Base-by-base conservation (phyloP, 2,329 filamentous ascomycete species). In the Arthrobotrys megalospora region DNA sequence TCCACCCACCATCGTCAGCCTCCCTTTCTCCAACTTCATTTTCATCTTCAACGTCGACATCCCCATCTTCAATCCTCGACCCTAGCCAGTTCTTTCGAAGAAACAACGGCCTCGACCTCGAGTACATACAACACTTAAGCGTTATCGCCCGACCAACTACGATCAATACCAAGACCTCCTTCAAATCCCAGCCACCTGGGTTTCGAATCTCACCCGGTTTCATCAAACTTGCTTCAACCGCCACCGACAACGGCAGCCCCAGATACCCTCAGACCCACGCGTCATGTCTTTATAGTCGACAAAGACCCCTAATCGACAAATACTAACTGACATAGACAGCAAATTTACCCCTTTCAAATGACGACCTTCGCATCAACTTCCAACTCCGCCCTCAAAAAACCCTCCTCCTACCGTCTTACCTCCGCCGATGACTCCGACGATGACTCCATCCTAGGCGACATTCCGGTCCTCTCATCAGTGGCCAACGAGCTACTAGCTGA, bases 251-350 rank as follows among this genome's bases (percentile, higher is more conserved):
- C 60, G 32, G 48, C 34, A 32, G 55, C 58, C 2, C 28, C 53
- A 32, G n/a, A 34, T 21, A 53, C 14, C 12, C 36, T 45, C 50
- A 28, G 52, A 68, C 53, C 32, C 36, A 78, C 75, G 75, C 67
- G 75, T 78, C 75, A 78, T 78, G 75, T 48, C 41, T 63, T 72
- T 78, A 78, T 78, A 78, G 63, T 63, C 67, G 53, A 50, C 67
- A 78, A 63, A 68, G 52, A 67, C 43, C 43, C 28, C 36, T 34
- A n/a, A 24, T 34, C 24, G 10, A 60, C 16, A 36, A 48, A 72
- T 41, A 69, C 66, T 71, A 62, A 67, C 58, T 55, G 36, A 76
- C 65, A 24, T 11, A 66, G 45, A 65, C 48, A 73, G 38, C 34
- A 69, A 48, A 50, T 50, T 43, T 68, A 52, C 36, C 45, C 36